Base-by-base conservation (phyloP, 169 alveolate genomes). In the Cryptosporidium ubiquitum region DNA sequence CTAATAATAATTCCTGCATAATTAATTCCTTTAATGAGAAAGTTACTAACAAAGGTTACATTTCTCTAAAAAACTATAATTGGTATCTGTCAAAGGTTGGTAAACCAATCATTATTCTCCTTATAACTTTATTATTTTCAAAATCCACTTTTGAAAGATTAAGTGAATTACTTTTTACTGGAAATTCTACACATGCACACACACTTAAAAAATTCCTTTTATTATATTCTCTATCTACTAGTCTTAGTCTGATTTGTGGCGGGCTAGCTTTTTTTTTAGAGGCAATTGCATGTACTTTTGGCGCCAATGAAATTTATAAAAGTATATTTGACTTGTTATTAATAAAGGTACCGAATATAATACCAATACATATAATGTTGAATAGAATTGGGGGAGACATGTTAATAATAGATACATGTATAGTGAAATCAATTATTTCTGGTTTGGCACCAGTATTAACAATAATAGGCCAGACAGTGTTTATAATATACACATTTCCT, bases 321-420 rank as follows among this genome's bases (percentile, higher is more conserved):
- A 61, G 40, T 18, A 20, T 79, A 26, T 66, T 79, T 1, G 51
- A 58, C 12, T 33, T 47, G 1, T 6, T 64, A 5, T 23, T 40
- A 10, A 14, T 31, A n/a, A 64, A 42, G 14, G 20, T 31, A 18
- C 35, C 75, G 0, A 40, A 61, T 6, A 16, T 49, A 26, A 44
- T 60, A 39, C 89, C 89, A 40, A 44, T 61, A 61, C 75, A 58
- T 47, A 40, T 61, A 6, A 29, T 49, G 18, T 42, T 79, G 26
- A 79, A 64, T 26, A 37, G 75, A n/a, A 14, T 79, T 26, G 89
- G 89, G 39, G 89, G 89, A 1, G 89, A 79, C 26, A 61, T 79
- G 68, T 79, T 60, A 20, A 29, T 64, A 1, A 23, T 79, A 42
- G 89, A 79, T 47, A 79, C 89, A 12, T 79, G 89, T 61, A 79